Conservation (phyloP, 1,284 basidiomycete species). For the Psilocybe mexicana region DNA sequence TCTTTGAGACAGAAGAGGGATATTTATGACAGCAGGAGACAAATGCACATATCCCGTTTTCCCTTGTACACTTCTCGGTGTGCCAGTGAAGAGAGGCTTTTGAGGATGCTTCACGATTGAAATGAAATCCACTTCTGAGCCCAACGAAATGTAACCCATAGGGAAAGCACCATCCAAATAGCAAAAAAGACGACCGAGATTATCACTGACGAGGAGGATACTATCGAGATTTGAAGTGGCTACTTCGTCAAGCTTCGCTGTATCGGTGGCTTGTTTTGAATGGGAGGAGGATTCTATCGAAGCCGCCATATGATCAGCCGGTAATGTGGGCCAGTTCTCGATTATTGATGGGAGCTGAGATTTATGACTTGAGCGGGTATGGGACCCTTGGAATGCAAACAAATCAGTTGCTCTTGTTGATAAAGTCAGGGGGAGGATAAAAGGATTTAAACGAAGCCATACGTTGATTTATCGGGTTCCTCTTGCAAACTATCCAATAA, state of each 20-base stretch:
- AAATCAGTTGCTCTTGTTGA: slow-evolving; percentile 63
- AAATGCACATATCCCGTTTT: slow-evolving; percentile 37
- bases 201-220: slow-evolving; percentile 61
- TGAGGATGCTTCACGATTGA: slow-evolving; percentile 53
- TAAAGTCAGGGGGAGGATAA: slow-evolving; percentile 10
- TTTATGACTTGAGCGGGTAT: slow-evolving; percentile 46
- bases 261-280: slow-evolving; percentile 35
- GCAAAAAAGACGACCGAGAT: slow-evolving; percentile 54
- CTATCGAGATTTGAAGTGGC: slow-evolving; percentile 63
- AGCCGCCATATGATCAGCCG: slow-evolving; percentile 52
- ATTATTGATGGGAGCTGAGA: slow-evolving; percentile 56
- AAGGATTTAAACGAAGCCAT: slow-evolving; percentile 26
- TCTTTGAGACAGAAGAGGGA: slow-evolving; percentile 60
- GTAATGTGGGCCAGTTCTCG: slow-evolving; percentile 66
- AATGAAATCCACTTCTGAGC: slow-evolving; percentile 45
- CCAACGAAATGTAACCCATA: slow-evolving; percentile 41
- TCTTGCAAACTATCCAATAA: slow-evolving; percentile 69
- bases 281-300: slow-evolving; percentile 52
- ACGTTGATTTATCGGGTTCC: slow-evolving; percentile 65
- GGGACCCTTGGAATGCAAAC: slow-evolving; percentile 74
- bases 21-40: slow-evolving; percentile 46
- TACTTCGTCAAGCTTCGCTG: slow-evolving; percentile 43
- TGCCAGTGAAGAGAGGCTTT: slow-evolving; percentile 47
- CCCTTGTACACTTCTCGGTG: slow-evolving; percentile 36
- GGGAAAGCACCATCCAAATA: slow-evolving; percentile 83